Base-by-base conservation (phyloP, 2,329 filamentous ascomycete species). In the Cordyceps farinosa region DNA sequence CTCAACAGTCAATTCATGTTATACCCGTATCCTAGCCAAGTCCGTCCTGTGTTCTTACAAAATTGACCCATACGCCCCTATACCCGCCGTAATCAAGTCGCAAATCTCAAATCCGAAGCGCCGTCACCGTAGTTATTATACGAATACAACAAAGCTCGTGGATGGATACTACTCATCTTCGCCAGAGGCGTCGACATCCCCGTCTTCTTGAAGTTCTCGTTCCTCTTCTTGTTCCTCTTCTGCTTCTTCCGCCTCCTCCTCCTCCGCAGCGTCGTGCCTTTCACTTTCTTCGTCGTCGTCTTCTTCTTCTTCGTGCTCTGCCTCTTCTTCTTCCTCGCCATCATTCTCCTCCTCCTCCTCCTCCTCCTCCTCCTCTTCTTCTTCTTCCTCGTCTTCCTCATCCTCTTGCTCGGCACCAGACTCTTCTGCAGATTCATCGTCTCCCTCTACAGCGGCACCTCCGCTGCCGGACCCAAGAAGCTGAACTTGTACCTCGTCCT, bases 131-230 rank as follows among this genome's bases (percentile, higher is more conserved):
- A 42, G 48, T 52, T 10, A 32, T 32, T 36, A 55, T 55, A 55
- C 29, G 30, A 61, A 36, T 50, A 55, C 44, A 62, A 47, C n/a
- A 30, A 52, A 38, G 30, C 22, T 30, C n/a, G 30, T 48, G 29
- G 48, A 32, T 22, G 8, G 4, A 30, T 55, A 32, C 54, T 65
- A 75, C 63, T 73, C 69, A 38, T 75, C 72, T 58, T 76, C 74
- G 17, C 74, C 74, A 60, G 75, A 73, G 4, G 73, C 73, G 42
- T 76, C 74, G 15, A 75, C 69, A 44, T 75, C 74, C 40, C 70
- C 70, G 27, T 64, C 63, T 34, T 50, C 58, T 53, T 57, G 36
- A 9, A 30, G 42, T 61, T 54, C n/a, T n/a, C 6, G 40, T 29
- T 55, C 50, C 7, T 52, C 45, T 3, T 27, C 50, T 10, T 30